Evolutionary conservation across 495 filamentous ascomycete genomes (phyloP), one percentile per base, ranked within the genome.

Genomic region (Podospora conica): DNA sequence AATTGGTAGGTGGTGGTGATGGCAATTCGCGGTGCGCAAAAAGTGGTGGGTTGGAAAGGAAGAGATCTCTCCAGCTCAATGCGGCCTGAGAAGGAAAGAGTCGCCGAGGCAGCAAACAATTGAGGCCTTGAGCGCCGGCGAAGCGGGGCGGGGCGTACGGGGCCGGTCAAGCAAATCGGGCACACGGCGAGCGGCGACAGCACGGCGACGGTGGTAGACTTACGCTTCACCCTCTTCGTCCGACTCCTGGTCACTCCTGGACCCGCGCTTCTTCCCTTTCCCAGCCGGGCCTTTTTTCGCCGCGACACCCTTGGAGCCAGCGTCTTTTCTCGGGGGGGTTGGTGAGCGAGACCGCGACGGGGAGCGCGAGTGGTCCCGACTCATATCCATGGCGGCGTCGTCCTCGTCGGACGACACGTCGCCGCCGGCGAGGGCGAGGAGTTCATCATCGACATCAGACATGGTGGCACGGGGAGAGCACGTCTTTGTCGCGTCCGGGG

Each of bases 201-300:
- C 31, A 55, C 21, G 57, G 24, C 64, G 22, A 53, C 55, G 61
- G 53, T 61, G 59, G 58, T 24, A 63, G 64, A 87, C 92, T 87
- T 82, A 96, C 92, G 91, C 83, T 82, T 96, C 91, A 70, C 90
- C 92, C 75, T 96, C 83, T 58, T 96, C 83, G 60, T 90, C 88
- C 60, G 90, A 90, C 56, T 84, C 86, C 58, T 92, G 88, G 71
- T 88, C 83, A 56, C 80, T 83, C 65, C 67, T 73, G 5, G 33
- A 40, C 68, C 78, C 75, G 66, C 72, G 71, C 31, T 78, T 70
- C 73, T 79, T 80, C 11, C 54, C 61, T 65, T 80, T 59, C 64
- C 84, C 86, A 3, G 79, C 78, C 25, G 77, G 73, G 20, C 83
- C 80, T 71, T 81, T 85, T 71, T 77, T 81, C 64, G 69, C 77